Base-by-base conservation (phyloP, 257 asterid species). In the Solanum lycopersicoides region DNA sequence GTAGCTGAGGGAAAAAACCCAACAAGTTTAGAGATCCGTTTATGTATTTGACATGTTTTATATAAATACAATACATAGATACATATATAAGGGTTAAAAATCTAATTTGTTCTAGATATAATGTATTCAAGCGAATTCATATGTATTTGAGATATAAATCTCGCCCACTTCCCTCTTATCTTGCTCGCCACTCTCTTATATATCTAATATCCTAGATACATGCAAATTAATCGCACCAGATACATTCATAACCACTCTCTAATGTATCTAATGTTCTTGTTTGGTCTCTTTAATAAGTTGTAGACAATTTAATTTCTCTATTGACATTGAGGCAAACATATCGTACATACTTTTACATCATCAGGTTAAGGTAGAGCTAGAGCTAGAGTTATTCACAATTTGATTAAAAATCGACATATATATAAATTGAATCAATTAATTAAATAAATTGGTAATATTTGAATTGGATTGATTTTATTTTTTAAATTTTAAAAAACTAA, bases 161-260 rank as follows among this genome's bases (percentile, higher is more conserved):
- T 15, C 21, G 5, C n/a, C 5, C 21, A 15, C 1, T 0, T 0
- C 0, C 9, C 3, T 5, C 0, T 1, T 20, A 5, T 50, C 21
- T 50, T 7, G 3, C 21, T 50, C 21, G 8, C 59, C 59, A 50
- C 21, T 50, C 59, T 50, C 59, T 1, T 50, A 50, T 15, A 9
- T 50, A 50, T 50, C 9, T 50, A 71, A 32, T 20, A n/a, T 28
- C 14, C 37, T 68, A 35, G 0, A 35, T 35, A 35, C 39, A 35
- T 35, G 5, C 39, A 35, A 35, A 35, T 35, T 35, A 35, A 35
- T 35, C 1, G 39, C 39, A 35, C 39, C 5, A 35, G 39, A 35
- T 35, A 35, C 7, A 35, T 35, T 35, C 39, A 35, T 35, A 35
- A 8, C 59, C 53, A 50, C 1, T 50, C 59, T 2, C 59, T 1